Conservation (phyloP, 805 yeast species). For the Candida patagonica region DNA sequence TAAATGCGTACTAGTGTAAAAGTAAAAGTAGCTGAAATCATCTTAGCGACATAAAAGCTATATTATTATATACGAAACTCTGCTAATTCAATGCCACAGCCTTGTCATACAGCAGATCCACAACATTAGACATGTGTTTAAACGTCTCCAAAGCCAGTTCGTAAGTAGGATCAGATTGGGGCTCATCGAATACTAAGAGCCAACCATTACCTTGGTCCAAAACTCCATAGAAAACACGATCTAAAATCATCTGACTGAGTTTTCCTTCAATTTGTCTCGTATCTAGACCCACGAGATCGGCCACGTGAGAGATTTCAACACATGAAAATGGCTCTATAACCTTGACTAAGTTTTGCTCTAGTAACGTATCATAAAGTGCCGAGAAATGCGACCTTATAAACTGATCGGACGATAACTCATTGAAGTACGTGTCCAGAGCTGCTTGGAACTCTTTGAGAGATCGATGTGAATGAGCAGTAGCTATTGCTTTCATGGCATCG, state of each 20-base stretch:
- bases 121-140: slow-evolving; percentile 77
- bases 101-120: slow-evolving; percentile 86
- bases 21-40: slow-evolving; percentile 1
- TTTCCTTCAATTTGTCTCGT: slow-evolving; percentile 87
- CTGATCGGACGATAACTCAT: slow-evolving; percentile 75
- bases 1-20: slow-evolving; percentile 29
- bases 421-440: slow-evolving; percentile 56
- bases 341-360: slow-evolving; percentile 88
- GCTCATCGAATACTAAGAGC: slow-evolving; percentile 85
- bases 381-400: slow-evolving; percentile 87
- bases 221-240: slow-evolving; percentile 91
- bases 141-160: slow-evolving; percentile 80
- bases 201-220: slow-evolving; percentile 98
- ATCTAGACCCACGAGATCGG: slow-evolving; percentile 81
- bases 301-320: slow-evolving; percentile 86
- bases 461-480: slow-evolving; percentile 82
- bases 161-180: slow-evolving; percentile 79
- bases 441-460: slow-evolving; percentile 84
- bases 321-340: slow-evolving; percentile 94
- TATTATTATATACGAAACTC: background rate
- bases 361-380: slow-evolving; percentile 82
- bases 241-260: slow-evolving; percentile 91
- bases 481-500: slow-evolving; percentile 92
- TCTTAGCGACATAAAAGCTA: background rate
- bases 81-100: slow-evolving; percentile 68